Evolutionary conservation across 1,284 basidiomycete genomes (phyloP).

Genomic region (Spongispora temasekensis): DNA sequence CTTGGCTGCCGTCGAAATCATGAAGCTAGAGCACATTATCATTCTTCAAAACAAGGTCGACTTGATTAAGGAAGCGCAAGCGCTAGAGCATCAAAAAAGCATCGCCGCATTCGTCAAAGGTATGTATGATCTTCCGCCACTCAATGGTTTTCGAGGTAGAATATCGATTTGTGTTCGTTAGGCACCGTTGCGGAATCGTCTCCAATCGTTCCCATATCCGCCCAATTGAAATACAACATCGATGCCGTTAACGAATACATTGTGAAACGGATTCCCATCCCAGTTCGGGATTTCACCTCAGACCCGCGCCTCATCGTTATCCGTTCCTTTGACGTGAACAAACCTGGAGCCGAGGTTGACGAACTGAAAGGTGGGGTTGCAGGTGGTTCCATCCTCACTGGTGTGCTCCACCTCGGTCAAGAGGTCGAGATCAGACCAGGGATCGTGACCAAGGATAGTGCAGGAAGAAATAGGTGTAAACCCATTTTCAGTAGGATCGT

Average conservation of each 20-base stretch:
- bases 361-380: conserved; percentile 98
- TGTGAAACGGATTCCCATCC: conserved; percentile 94
- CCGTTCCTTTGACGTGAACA: conserved; percentile 99
- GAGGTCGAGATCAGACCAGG: conserved; percentile 98
- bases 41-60: conserved; percentile 99
- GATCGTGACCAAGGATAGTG: conserved; percentile 93
- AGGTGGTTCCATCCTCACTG: conserved; percentile 93
- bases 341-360: conserved; percentile 95
- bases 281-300: conserved; percentile 89
- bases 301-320: conserved; percentile 96
- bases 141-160: background rate
- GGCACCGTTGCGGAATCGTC: conserved; percentile 96
- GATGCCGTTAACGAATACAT: conserved; percentile 99
- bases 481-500: conserved; percentile 94
- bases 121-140: conserved; percentile 28
- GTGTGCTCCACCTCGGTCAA: conserved; percentile 88
- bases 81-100: conserved; percentile 91
- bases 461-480: conserved; percentile 89
- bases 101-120: conserved; percentile 93
- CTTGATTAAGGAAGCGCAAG: conserved; percentile 89
- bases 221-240: conserved; percentile 98
- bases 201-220: conserved; percentile 98
- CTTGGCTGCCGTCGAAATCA: conserved; percentile 98
- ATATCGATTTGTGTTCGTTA: conserved; percentile 30
- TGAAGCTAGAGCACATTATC: conserved; percentile 98